A percentile compares a stretch with the other conserved stretches of the same genome.
phyloP scores from a whole-genome alignment of 148 eudicot species.

The Diospyros kaki region DNA sequence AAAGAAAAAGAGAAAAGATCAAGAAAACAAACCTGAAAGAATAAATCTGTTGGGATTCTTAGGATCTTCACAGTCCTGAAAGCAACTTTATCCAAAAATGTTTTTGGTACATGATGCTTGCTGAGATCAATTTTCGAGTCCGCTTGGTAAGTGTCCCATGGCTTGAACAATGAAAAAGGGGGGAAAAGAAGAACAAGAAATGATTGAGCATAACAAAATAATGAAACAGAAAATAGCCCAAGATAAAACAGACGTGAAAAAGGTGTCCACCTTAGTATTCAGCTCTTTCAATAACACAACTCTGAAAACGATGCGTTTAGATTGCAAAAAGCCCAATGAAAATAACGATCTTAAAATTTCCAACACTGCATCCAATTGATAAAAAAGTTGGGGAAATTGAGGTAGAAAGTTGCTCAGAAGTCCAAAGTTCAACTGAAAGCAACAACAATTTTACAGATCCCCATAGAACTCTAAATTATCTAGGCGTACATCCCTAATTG shows the following conservation, averaged over 20 bases:
- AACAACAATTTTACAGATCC: too few species aligned
- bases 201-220: neutral
- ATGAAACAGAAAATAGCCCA: neutral
- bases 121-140: slow-evolving; percentile 65
- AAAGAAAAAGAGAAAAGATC: neutral
- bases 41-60: slow-evolving; percentile 77
- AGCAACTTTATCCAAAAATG: slow-evolving; percentile 71
- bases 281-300: neutral
- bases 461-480: too few species aligned
- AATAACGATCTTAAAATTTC: neutral
- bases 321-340: neutral
- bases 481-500: too few species aligned
- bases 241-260: neutral
- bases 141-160: slow-evolving; percentile 74
- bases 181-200: neutral
- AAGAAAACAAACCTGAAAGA: slow-evolving; percentile 55
- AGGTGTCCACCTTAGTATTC: slow-evolving; percentile 3
- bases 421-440: too few species aligned
- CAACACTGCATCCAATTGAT: neutral
- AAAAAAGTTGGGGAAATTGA: neutral
- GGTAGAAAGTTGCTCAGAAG: too few species aligned
- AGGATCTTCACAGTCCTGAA: slow-evolving; percentile 77
- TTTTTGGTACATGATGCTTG: slow-evolving; percentile 85
- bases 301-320: neutral
- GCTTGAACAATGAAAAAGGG: slow-evolving; percentile 38